Base-by-base conservation (phyloP, 2,329 filamentous ascomycete species). In the Penicillium sp. region DNA sequence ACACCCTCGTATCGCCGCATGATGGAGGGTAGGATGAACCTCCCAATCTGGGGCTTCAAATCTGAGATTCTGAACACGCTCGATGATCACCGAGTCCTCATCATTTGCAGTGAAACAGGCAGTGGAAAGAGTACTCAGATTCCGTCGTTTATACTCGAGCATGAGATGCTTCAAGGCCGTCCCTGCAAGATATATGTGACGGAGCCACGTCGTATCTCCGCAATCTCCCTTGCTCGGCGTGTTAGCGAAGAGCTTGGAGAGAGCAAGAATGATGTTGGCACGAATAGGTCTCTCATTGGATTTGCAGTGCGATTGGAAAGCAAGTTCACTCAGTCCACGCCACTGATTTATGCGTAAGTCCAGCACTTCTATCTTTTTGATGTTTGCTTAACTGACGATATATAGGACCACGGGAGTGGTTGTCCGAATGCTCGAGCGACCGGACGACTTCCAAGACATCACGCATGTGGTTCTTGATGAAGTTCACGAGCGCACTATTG, bases 51-150 rank as follows among this genome's bases (percentile, higher is more conserved):
- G 81, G 78, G 81, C 11, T 96, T 93, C 67, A 86, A 84, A 57
- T 75, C 88, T 11, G 80, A 89, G 41, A 89, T 96, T 7, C 74
- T 97, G 11, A 77, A 82, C 22, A 81, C 88, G 2, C 84, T 99
- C 27, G 85, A 89, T 39, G 77, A 80, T 18, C 81, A 95, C 57
- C 91, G 93, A 63, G 87, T 95, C 9, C 84, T 93, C 9, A 96
- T 99, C 52, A 82, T 99, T 27, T 97, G 92, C 66, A 93, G 93
- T 66, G 93, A 99, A 72, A 99, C 93, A 2, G 93, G 93, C 59
- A 96, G 85, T 67, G 93, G 93, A 56, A 99, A 99, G 75, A 96
- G 90, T 69, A 99, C 93, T 0, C 93, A 99, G 64, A 87, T 96
- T n/a, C 93, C 93, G 4, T 86, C 91, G 0, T 97, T 95, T 65